These are phyloP conservation scores for Xylaria flabelliformis DNA, from an alignment of 495 filamentous ascomycete species.

Conservation along the genomic window DNA sequence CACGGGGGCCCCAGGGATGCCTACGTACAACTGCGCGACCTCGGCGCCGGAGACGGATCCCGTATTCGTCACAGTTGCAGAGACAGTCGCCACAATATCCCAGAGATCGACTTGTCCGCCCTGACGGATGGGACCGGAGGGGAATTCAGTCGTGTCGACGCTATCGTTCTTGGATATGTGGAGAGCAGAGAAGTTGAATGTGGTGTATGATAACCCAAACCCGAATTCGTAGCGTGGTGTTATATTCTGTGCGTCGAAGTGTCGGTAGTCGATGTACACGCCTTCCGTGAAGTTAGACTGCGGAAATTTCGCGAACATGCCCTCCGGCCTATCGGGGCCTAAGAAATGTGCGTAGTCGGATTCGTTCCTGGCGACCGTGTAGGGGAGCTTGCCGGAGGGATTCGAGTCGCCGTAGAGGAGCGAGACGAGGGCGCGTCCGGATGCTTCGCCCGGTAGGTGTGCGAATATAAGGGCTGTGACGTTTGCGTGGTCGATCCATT, in stretches of 20 bases:
- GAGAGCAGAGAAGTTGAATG: conserved; percentile 52
- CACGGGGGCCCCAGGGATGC: conserved; percentile 55
- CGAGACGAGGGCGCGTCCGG: conserved; percentile 54
- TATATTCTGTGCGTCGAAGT: conserved; percentile 61
- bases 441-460: conserved; percentile 59
- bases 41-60: conserved; percentile 45
- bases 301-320: conserved; percentile 38
- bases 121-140: conserved; percentile 40
- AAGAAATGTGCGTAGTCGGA: conserved; percentile 53
- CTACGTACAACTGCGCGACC: conserved; percentile 63
- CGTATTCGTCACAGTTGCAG: conserved; percentile 53
- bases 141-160: conserved; percentile 16
- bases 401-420: conserved; percentile 59
- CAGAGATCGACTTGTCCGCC: conserved; percentile 58
- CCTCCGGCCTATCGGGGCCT: conserved; percentile 17
- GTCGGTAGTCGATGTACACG: conserved; percentile 62
- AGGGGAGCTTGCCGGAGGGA: conserved; percentile 64
- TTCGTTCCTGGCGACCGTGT: conserved; percentile 61
- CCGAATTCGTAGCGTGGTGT: conserved; percentile 66
- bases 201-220: conserved; percentile 67
- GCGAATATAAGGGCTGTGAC: conserved; percentile 59
- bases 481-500: conserved; percentile 56
- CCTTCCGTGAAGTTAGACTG: conserved; percentile 59
- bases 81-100: conserved; percentile 52
- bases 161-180: conserved; percentile 28